Conservation (phyloP, 2,329 filamentous ascomycete genomes). For the Hypocrella siamensis region DNA sequence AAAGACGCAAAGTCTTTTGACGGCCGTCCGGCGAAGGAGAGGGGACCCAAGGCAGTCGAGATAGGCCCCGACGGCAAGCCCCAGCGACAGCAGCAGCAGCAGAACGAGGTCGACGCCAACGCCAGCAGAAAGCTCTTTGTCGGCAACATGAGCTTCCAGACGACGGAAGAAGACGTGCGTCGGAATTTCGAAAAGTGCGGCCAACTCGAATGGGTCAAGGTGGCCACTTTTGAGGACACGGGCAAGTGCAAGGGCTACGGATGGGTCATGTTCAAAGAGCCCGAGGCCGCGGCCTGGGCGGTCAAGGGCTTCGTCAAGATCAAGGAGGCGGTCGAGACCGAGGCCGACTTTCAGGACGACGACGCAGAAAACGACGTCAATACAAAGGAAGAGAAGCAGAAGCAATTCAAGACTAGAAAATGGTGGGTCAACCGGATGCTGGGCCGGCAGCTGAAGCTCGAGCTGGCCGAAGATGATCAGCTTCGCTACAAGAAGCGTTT, state of each 20-base stretch:
- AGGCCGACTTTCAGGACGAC: conserved; percentile 41
- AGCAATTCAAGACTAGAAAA: conserved; percentile 44
- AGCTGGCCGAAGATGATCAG: conserved; percentile 85
- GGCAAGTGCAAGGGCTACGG: conserved; percentile 97
- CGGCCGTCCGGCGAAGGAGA: conserved; percentile 62
- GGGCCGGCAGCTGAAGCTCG: conserved; percentile 69
- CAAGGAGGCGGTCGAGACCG: conserved; percentile 46
- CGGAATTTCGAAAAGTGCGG: conserved; percentile 79
- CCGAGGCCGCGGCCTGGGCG: conserved; percentile 51
- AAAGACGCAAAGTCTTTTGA: conserved; percentile 86
- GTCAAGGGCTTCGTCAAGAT: conserved; percentile 71
- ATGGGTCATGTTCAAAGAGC: conserved; percentile 80
- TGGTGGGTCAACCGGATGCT: conserved; percentile 79
- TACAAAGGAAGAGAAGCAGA: conserved; percentile 22
- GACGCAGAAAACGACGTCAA: conserved; percentile 26
- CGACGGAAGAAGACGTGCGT: conserved; percentile 64
- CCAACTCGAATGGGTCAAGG: conserved; percentile 63
- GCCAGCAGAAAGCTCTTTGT: conserved; percentile 77
- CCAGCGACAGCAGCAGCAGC: conserved; percentile 16
- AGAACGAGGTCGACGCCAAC: conserved; percentile 25
- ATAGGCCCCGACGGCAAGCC: conserved; percentile 15
- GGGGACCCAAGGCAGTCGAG: conserved; percentile 15
- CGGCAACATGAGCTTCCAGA: conserved; percentile 73
- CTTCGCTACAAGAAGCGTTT: conserved; percentile 88
- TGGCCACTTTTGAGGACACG: conserved; percentile 90